Evolutionary conservation across 106 monocot species (phyloP).

Genomic region (Platanthera zijinensis): DNA sequence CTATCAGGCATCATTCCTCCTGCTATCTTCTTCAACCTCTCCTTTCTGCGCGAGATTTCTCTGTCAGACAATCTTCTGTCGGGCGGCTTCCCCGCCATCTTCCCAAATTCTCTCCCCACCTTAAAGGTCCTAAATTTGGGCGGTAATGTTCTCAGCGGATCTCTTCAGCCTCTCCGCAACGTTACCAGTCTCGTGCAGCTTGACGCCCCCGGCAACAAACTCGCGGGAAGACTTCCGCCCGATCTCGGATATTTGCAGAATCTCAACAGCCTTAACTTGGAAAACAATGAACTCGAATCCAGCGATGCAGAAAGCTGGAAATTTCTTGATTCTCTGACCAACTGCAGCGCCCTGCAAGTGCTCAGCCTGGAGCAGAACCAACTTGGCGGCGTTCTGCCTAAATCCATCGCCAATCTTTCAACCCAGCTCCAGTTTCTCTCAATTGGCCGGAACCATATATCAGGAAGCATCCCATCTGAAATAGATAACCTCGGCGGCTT

Average conservation of each 20-base stretch:
- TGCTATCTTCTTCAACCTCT: slow-evolving; percentile 11
- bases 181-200: neutral
- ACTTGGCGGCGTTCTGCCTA: slow-evolving; percentile 13
- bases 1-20: slow-evolving; percentile 24
- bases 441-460: neutral
- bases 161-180: neutral
- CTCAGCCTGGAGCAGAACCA: slow-evolving; percentile 9
- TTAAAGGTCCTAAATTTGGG: neutral
- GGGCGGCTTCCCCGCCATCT: slow-evolving; percentile 16
- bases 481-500: neutral
- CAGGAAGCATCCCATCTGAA: neutral
- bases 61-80: slow-evolving; percentile 15
- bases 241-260: slow-evolving; percentile 8
- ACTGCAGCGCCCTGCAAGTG: slow-evolving; percentile 10
- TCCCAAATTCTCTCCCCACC: neutral
- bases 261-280: slow-evolving; percentile 4
- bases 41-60: slow-evolving; percentile 3
- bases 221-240: slow-evolving; percentile 16
- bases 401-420: neutral
- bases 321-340: slow-evolving; percentile 18
- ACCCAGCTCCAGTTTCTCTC: neutral
- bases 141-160: neutral
- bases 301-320: slow-evolving; percentile 11
- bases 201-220: slow-evolving; percentile 3
- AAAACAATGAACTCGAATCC: slow-evolving; percentile 13